Conservation (phyloP, 2,329 filamentous ascomycete species). For the Exophiala mesophila region DNA sequence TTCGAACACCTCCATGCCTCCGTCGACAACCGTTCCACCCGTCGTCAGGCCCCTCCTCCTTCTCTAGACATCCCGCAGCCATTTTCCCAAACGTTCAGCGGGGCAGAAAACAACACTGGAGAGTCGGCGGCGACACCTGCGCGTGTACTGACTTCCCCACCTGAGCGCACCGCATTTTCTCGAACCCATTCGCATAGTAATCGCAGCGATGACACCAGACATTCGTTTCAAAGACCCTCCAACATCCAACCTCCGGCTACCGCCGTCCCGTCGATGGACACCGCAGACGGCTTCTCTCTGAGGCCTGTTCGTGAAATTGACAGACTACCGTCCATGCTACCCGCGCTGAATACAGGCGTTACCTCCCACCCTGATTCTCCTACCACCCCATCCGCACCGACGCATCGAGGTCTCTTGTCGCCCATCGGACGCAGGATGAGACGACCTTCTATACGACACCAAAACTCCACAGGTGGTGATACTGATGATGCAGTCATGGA, state of each 20-base stretch:
- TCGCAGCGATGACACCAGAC: slow-evolving; percentile 38
- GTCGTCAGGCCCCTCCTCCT: slow-evolving; percentile 77
- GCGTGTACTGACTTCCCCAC: slow-evolving; percentile 64
- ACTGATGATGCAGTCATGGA: slow-evolving; percentile 82
- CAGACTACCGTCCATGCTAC: slow-evolving; percentile 75
- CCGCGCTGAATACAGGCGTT: slow-evolving; percentile 62
- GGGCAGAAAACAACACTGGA: slow-evolving; percentile 46
- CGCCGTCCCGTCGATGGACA: slow-evolving; percentile 62
- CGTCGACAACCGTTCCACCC: slow-evolving; percentile 53
- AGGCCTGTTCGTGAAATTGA: slow-evolving; percentile 77
- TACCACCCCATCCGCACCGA: slow-evolving; percentile 71
- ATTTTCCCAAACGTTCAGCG: slow-evolving; percentile 42
- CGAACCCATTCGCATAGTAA: slow-evolving; percentile 47
- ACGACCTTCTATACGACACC: slow-evolving; percentile 82
- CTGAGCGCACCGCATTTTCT: slow-evolving; percentile 63
- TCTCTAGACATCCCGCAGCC: slow-evolving; percentile 70
- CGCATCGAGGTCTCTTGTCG: slow-evolving; percentile 52
- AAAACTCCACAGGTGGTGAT: slow-evolving; percentile 79
- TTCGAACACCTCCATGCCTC: slow-evolving; percentile 52
- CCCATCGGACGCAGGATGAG: slow-evolving; percentile 55
- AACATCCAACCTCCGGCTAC: slow-evolving; percentile 63
- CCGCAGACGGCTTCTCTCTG: slow-evolving; percentile 65
- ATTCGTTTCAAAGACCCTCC: slow-evolving; percentile 49
- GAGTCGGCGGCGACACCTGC: slow-evolving; percentile 60
- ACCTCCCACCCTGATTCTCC: slow-evolving; percentile 89